Evolutionary conservation across 495 filamentous ascomycete species (phyloP).

Genomic region (Neurospora hispaniola): DNA sequence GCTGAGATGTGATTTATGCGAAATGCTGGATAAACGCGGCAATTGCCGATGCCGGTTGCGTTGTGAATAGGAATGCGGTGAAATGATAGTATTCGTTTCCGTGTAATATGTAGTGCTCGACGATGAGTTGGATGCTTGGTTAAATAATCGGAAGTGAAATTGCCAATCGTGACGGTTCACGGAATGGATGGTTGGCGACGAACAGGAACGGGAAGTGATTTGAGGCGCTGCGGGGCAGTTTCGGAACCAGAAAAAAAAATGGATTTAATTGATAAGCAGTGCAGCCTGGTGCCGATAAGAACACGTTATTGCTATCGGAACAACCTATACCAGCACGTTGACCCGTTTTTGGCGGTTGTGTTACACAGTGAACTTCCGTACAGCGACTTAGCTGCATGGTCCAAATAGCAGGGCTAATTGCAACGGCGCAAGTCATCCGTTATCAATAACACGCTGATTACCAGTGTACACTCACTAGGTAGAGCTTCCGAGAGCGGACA

Average conservation of each 20-base stretch:
- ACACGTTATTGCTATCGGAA: not conserved
- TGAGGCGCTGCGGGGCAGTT: not conserved
- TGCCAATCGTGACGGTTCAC: not conserved
- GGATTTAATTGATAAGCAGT: not conserved
- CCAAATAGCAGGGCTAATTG: not conserved
- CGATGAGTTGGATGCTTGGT: not conserved
- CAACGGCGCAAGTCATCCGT: not conserved
- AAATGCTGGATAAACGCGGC: not conserved
- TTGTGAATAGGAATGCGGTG: not conserved
- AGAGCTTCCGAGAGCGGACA: not conserved
- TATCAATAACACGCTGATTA: not conserved
- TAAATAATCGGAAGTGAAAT: not conserved
- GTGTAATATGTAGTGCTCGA: not conserved
- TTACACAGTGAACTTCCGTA: too few species aligned
- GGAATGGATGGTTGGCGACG: not conserved
- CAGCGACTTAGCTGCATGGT: not conserved
- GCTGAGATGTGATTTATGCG: not conserved
- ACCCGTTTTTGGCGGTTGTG: not conserved
- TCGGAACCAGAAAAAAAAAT: not conserved
- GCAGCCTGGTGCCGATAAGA: not conserved
- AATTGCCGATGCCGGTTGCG: not conserved
- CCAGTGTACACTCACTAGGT: not conserved
- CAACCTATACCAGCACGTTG: not conserved
- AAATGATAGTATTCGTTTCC: not conserved
- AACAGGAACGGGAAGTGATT: not conserved